These are phyloP conservation scores for Fusarium neocosmosporiellum DNA, from an alignment of 2,329 filamentous ascomycete genomes.

Conservation along the genomic window DNA sequence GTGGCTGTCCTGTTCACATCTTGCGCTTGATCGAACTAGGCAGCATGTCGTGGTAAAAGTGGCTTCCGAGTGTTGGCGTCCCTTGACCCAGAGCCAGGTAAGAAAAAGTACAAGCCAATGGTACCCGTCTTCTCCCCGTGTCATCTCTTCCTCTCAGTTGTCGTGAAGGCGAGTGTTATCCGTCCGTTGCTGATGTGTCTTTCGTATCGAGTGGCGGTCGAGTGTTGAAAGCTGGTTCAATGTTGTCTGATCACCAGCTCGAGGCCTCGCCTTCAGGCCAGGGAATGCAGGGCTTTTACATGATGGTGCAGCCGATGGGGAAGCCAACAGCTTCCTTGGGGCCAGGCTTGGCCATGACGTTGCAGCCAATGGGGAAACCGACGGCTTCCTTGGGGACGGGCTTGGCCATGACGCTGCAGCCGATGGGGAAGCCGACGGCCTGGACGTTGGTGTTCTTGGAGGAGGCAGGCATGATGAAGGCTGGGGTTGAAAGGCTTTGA, in stretches of 20 bases:
- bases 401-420: constrained; percentile 47
- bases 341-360: constrained; percentile 46
- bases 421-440: constrained; percentile 42
- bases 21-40: constrained; percentile 11
- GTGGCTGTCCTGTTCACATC: neutral
- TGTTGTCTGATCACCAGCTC: neutral
- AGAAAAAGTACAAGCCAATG: constrained; percentile 26
- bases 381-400: constrained; percentile 36
- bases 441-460: constrained; percentile 43
- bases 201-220: neutral
- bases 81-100: constrained; percentile 32
- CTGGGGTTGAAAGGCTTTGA: constrained; percentile 40
- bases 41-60: constrained; percentile 25
- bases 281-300: constrained; percentile 44
- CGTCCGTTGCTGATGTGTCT: neutral
- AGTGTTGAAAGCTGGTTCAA: neutral
- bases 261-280: constrained; percentile 2
- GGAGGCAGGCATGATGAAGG: constrained; percentile 47
- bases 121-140: constrained; percentile 18
- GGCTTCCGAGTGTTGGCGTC: constrained; percentile 36
- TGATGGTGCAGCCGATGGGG: constrained; percentile 48
- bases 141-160: constrained; percentile 12
- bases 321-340: constrained; percentile 35
- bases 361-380: constrained; percentile 44
- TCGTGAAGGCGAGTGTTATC: constrained; percentile 13